Evolutionary conservation across 139 green algal genomes (phyloP).

Genomic region (Volvox reticuliferus): DNA sequence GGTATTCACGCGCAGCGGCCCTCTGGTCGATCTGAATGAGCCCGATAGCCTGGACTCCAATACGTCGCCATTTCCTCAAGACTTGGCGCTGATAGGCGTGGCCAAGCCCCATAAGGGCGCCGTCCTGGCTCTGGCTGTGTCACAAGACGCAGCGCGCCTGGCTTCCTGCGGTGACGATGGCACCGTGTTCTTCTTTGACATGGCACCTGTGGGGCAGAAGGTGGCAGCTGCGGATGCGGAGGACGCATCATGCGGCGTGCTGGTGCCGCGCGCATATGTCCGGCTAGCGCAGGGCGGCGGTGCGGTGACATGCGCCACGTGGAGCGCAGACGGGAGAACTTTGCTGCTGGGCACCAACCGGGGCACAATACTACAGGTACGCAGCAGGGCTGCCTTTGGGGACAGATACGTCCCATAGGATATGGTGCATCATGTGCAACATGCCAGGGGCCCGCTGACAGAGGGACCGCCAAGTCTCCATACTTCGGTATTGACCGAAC

Average conservation of each 20-base stretch:
- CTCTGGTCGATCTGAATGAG: neutral
- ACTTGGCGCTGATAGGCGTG: constrained; percentile 62
- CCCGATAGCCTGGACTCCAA: neutral
- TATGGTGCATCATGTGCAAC: no score
- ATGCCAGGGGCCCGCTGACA: no score
- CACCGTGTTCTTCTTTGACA: constrained; percentile 75
- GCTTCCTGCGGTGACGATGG: constrained; percentile 65
- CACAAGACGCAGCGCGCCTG: constrained; percentile 50
- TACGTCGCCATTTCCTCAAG: constrained; percentile 51
- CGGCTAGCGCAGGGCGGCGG: constrained; percentile 6
- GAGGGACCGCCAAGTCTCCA: no score
- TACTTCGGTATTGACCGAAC: no score
- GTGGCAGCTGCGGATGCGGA: no score
- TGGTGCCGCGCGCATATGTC: constrained; percentile 31
- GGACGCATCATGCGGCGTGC: neutral
- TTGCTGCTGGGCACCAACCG: constrained; percentile 69
- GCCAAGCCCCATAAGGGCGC: constrained; percentile 75
- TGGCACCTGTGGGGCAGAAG: neutral
- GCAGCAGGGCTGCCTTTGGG: no score
- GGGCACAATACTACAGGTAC: constrained; percentile 60
- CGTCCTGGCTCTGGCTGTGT: constrained; percentile 57
- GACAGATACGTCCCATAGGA: no score
- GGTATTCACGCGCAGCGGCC: neutral
- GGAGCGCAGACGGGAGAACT: constrained; percentile 47
- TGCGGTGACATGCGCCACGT: constrained; percentile 42